Base-by-base conservation (phyloP, 768 basidiomycete species). In the Mycena floridula region DNA sequence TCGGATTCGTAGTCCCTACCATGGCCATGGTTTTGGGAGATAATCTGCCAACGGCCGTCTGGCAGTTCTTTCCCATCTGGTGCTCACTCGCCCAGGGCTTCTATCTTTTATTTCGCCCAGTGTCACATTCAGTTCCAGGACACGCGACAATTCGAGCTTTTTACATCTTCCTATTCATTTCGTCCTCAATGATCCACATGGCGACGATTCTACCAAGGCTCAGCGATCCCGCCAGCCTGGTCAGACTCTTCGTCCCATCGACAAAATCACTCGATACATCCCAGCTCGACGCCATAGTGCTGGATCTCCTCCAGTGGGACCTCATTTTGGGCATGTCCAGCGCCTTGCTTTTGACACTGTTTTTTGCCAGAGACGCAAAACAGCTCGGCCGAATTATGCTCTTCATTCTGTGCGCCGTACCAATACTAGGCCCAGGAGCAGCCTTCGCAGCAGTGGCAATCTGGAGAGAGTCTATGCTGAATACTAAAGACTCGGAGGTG, bases 281-380 rank as follows among this genome's bases (percentile, higher is more conserved):
- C 15, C 44, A 52, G 42, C 57, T 50, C 36, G 59, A 51, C 16
- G 45, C 50, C 32, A 67, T 61, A 49, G 59, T 57, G 36, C 55
- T 64, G 40, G 63, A 74, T 43, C 63, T 80, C 35, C 59, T 79
- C 30, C 72, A 78, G 51, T 81, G 76, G 76, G 78, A 81, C 48
- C 36, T 63, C 13, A 47, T 61, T 20, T 62, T 79, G 20, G 66
- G 63, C 1, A 58, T 66, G 26, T 48, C 53, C 13, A 67, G 76
- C 3, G 59, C 64, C 1, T 54, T 70, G n/a, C 46, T 79, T 7
- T 69, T 64, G 8, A 66, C 72, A 7, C 57, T 79, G 6, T 81
- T 77, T 76, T 73, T 76, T 54, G 63, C 66, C 15, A 54, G 57
- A 8, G 64, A 53, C 39, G 3, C 52, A 7, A 52, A 52, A 41